These are phyloP conservation scores for Trypanosoma avium DNA, from an alignment of 208 protist genomes.

Conservation along the genomic window DNA sequence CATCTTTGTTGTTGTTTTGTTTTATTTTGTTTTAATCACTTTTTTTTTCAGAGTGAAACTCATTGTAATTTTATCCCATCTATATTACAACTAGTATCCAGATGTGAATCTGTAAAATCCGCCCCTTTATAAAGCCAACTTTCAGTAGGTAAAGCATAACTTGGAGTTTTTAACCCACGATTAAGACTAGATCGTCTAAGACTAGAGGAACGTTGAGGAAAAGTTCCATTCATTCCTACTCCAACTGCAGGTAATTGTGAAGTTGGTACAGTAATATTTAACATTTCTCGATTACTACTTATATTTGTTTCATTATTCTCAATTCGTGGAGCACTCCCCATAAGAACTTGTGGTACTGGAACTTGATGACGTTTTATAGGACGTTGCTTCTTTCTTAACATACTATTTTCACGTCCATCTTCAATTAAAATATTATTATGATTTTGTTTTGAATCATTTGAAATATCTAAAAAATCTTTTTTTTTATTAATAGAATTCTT, in stretches of 20 bases:
- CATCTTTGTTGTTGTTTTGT: too few relatives aligned
- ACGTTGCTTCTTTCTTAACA: neutral
- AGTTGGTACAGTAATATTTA: slow-evolving; percentile 14
- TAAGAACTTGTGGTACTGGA: slow-evolving; percentile 12
- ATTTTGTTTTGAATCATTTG: neutral
- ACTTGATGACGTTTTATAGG: neutral
- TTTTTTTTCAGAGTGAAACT: too few relatives aligned
- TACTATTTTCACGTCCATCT: neutral
- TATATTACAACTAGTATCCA: slow-evolving; percentile 1
- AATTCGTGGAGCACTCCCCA: slow-evolving; percentile 21
- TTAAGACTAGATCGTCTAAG: slow-evolving; percentile 10
- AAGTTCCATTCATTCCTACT: neutral
- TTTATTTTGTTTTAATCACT: too few relatives aligned
- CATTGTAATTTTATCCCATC: slow-evolving; percentile 3
- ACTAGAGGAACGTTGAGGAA: slow-evolving; percentile 11
- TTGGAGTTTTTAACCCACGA: slow-evolving; percentile 24
- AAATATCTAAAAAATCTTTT: neutral
- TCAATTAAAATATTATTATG: slow-evolving; percentile 1
- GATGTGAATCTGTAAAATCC: slow-evolving; percentile 30
- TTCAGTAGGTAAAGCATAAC: slow-evolving; percentile 71
- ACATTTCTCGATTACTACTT: neutral
- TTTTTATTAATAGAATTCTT: slow-evolving; percentile 4
- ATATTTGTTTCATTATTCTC: neutral
- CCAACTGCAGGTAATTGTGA: slow-evolving; percentile 25
- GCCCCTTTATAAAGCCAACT: slow-evolving; percentile 70